Base-by-base conservation (phyloP, 495 filamentous ascomycete species). In the Hypoxylon rickii region DNA sequence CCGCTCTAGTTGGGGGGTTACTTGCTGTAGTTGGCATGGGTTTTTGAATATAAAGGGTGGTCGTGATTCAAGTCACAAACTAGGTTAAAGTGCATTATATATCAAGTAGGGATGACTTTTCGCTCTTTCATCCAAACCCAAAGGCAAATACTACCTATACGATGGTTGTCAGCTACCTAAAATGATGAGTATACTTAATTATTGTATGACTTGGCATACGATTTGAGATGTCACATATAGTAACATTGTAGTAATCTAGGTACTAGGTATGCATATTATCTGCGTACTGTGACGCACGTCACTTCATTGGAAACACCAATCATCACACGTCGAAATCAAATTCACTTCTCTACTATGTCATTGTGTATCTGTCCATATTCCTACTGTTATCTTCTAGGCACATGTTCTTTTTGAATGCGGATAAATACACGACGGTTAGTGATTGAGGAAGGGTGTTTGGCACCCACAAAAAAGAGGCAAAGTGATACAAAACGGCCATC, bases 231-330 rank as follows among this genome's bases (percentile, higher is more conserved):
- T 16, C 20, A 18, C 32, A 44, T 39, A 45, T 10, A 44, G 45
- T 51, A 44, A 22, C 45, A 57, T 44, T n/a, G 39, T 13, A 45
- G 17, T 17, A 57, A 57, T 51, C 17, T 57, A n/a, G n/a, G n/a
- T n/a, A n/a, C n/a, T n/a, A n/a, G n/a, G n/a, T n/a, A 33, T 6
- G 26, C 17, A 57, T 57, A 57, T 44, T 57, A 17, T 8, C 20
- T 20, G 15, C 54, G 45, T 44, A 13, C 24, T 7, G 37, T 17
- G 8, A 36, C 20, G n/a, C 12, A 16, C 22, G 29, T 11, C 36
- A 40, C 32, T 12, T 46, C 24, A 18, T 18, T 41, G 2, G 2
- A n/a, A 16, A 22, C 3, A 11, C 24, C 17, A 51, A 45, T 46
- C n/a, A 44, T 11, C n/a, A 12, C 12, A 11, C 20, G 7, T 36